Conservation (phyloP, 2,329 filamentous ascomycete genomes). For the Neonectria faginata region DNA sequence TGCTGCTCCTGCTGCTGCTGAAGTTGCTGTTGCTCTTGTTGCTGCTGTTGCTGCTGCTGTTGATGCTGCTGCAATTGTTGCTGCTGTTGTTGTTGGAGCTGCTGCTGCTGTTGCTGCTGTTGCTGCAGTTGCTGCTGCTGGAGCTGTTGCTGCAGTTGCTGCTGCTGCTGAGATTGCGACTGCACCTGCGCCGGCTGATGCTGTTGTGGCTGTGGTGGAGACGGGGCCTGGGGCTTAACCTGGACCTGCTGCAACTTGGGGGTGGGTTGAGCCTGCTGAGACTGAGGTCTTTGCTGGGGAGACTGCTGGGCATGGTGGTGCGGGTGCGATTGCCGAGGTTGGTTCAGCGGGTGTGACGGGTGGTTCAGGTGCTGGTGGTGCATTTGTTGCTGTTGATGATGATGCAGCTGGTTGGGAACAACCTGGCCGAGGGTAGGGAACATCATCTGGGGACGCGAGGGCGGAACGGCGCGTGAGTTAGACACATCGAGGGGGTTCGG, state of each 20-base stretch:
- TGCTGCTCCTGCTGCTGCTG: slow-evolving; percentile 47
- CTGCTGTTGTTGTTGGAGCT: slow-evolving; percentile 49
- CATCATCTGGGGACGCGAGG: slow-evolving; percentile 59
- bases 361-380: slow-evolving; percentile 51
- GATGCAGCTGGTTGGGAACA: slow-evolving; percentile 58
- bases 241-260: slow-evolving; percentile 50
- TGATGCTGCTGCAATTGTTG: slow-evolving; percentile 48
- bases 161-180: slow-evolving; percentile 37
- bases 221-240: slow-evolving; percentile 48
- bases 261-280: slow-evolving; percentile 49
- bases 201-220: slow-evolving; percentile 48
- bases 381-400: slow-evolving; percentile 54
- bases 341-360: slow-evolving; percentile 43
- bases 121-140: slow-evolving; percentile 43
- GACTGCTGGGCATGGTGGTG: slow-evolving; percentile 48
- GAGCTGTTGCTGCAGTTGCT: slow-evolving; percentile 44
- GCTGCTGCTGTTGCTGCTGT: slow-evolving; percentile 47
- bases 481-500: slow-evolving; percentile 61
- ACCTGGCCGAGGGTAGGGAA: slow-evolving; percentile 54
- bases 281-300: slow-evolving; percentile 53
- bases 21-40: slow-evolving; percentile 47
- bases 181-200: slow-evolving; percentile 43
- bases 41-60: slow-evolving; percentile 46
- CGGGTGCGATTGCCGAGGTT: slow-evolving; percentile 43
- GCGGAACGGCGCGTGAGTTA: slow-evolving; percentile 57